Evolutionary conservation across 208 protist genomes (phyloP), one percentile per base, ranked within the genome.

Genomic region (Acanthamoeba sp.): DNA sequence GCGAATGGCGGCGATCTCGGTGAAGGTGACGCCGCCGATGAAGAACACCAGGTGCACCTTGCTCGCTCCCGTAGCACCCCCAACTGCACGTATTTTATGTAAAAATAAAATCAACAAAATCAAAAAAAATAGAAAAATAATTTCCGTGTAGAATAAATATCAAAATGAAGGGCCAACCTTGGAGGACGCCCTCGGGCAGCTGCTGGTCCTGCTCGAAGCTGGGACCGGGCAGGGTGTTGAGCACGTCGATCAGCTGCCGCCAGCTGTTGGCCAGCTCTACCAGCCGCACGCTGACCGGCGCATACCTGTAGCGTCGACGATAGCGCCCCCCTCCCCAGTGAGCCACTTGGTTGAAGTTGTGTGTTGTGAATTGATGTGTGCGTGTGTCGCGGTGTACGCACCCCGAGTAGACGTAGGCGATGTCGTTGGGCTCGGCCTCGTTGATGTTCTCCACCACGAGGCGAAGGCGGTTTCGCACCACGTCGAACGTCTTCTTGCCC

Each of bases 1-100:
- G 80, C 99, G 97, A 34, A 99, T 50, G 22, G 98, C 96, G 48
- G 97, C 98, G 18, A 99, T 98, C 94, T 99, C 99, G 0, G 98
- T 96, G 73, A 96, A 97, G 5, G 98, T 99, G 36, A 99, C 94
- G 27, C 99, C 99, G 27, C 98, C 98, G 84, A 99, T 97, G 78
- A 99, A 97, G 96, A 98, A 98, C 45, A 99, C 96, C 55, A 99
- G 93, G 2, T 93, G 95, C 27, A 98, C 97, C 42, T 89, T 38
- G 82, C 69, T 84, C n/a, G 71, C 57, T 16, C 93, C 38, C 5
- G 84, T 45, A 3, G 42, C 73, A 24, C 69, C 73, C 38, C 93
- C 93, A 24, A 59, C 73, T 92, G 57, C 73, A n/a, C 85, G 88
- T 73, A 91, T 42, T 24, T 38, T 36, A 92, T 20, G 14, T 24